Evolutionary conservation across 23 red algal species (phyloP), one percentile per base, ranked within the genome.

Genomic region (Gracilariopsis chorda): DNA sequence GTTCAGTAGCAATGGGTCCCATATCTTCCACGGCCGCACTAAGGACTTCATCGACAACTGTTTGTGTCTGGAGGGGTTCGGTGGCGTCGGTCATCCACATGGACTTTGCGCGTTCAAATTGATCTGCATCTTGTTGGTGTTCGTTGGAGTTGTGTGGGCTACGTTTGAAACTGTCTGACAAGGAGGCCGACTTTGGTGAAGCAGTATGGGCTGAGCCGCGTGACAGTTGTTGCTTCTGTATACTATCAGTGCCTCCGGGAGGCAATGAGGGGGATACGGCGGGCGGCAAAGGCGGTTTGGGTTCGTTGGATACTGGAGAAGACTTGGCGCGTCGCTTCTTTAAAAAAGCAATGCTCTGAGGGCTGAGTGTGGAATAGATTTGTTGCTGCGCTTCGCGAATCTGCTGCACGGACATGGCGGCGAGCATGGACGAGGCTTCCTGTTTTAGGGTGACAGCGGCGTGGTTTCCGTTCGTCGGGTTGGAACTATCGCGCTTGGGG

Each of bases 51-150:
- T 91, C 88, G 25, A 91, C 61, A 46, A 48, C 25, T 27, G 47
- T 59, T 43, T 82, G 48, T 0, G 47, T 69, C 52, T 41, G 48
- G 9, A 91, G 11, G 24, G 52, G 0, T 49, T 61, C 77, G 42
- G 35, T 59, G n/a, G 76, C 88, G 42, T 91, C 73, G 23, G 53
- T 82, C 77, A 75, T 91, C 88, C 88, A 91, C 37, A 82, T 45
- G 24, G 41, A 47, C 48, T 91, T 91, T 39, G 77, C 74, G 1
- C 40, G 23, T 49, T 91, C 88, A 7, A 51, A 17, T 35, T 71
- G 7, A 25, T 73, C 63, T 12, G 39, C 28, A 45, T 70, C 59
- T 11, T 3, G 32, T 37, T 73, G 32, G 19, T 46, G 42, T 24
- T n/a, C n/a, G n/a, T n/a, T n/a, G n/a, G n/a, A n/a, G n/a, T n/a